Base-by-base conservation (phyloP, 805 yeast species). In the Spencermartinsiella europaea region DNA sequence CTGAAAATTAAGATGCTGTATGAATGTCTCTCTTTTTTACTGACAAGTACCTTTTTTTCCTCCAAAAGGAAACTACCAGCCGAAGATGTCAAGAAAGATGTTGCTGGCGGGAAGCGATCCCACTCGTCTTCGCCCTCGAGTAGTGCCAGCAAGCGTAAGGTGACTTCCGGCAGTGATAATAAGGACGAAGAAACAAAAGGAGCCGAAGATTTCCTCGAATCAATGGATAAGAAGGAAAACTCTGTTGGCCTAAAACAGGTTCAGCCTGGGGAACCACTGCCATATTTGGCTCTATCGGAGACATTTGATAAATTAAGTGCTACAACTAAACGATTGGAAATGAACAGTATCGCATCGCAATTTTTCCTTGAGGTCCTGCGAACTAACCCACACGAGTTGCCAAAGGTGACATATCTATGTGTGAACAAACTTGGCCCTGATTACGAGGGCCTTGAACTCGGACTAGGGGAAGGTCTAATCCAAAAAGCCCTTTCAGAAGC, bases 391-490 rank as follows among this genome's bases (percentile, higher is more conserved):
- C 53, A 63, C 2, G 77, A 75, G 38, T 66, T 93, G 44, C 73
- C 86, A 4, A 79, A 77, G 46, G 80, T 87, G 1, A 84, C 90
- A 1, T 93, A 91, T 57, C 73, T 93, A 15, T 85, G 85, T 66
- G 89, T 91, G 61, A 91, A 91, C 62, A 71, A 91, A 50, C 68
- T 90, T 7, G 96, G 97, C 0, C 99, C 99, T 0, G 99, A 93
- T 63, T 93, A 93, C 61, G 96, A 88, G 61, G 97, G 95, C 25
- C 69, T 91, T 47, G 99, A 93, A 60, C 71, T 93, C 21, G 99
- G 99, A 0, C 73, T 93, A 2, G 99, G 99, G 15, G 99, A 93
- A 64, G 81, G 95, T 2, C 62, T 93, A 8, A 69, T 93, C 21
- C 80, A 90, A 58, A 93, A 90, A 59, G 93, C 98, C 0, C 79